phyloP scores from a whole-genome alignment of 163 green algal genomes.

The Volvox carteri region DNA sequence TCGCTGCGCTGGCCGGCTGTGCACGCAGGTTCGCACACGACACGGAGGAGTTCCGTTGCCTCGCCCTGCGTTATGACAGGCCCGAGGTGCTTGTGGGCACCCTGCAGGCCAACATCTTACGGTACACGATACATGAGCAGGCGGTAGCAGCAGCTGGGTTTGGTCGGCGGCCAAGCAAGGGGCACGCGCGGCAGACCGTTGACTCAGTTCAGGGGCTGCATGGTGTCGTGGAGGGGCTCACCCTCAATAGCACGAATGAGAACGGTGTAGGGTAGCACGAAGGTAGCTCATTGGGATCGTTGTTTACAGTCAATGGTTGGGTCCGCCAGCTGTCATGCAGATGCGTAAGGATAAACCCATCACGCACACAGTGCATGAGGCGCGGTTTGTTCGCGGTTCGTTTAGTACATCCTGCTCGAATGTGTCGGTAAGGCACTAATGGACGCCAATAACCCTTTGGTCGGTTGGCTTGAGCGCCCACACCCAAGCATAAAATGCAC shows the following conservation, averaged over 20 bases:
- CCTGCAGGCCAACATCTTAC: conserved; percentile 41
- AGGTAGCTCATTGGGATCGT: too few species aligned
- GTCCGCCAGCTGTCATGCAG: too few species aligned
- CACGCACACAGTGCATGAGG: neutral
- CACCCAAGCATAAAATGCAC: too few species aligned
- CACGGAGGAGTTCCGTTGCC: conserved; percentile 62
- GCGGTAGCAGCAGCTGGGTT: conserved; percentile 14
- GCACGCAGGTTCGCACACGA: conserved; percentile 45
- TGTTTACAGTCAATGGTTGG: too few species aligned
- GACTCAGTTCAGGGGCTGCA: neutral
- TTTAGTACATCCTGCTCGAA: neutral
- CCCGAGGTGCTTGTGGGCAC: conserved; percentile 78
- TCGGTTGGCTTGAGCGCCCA: too few species aligned
- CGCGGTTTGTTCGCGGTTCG: neutral
- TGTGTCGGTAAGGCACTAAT: neutral
- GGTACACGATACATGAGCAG: conserved; percentile 43
- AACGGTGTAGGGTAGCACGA: neutral
- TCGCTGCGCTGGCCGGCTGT: neutral
- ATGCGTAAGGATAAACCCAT: neutral
- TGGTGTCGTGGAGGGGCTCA: conserved; percentile 7
- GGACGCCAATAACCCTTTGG: neutral
- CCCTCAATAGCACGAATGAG: neutral
- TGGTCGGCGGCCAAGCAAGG: neutral
- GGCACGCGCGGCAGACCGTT: neutral
- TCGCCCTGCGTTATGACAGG: conserved; percentile 68